Base-by-base conservation (phyloP, 2,329 filamentous ascomycete genomes). In the Verticillium nubilum region DNA sequence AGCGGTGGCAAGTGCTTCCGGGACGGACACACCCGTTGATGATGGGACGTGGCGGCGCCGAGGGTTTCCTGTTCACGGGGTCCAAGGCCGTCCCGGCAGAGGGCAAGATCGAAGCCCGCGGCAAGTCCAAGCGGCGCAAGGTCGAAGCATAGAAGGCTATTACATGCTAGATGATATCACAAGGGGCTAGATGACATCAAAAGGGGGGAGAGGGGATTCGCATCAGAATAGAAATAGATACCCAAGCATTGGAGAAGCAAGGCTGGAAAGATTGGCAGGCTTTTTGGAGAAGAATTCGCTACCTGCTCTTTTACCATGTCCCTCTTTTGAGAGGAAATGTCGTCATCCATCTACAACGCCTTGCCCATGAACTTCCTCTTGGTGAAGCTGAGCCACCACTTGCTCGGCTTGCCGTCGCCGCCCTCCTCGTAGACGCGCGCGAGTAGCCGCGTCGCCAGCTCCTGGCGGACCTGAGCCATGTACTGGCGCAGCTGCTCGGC, bases 281-380 rank as follows among this genome's bases (percentile, higher is more conserved):
- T 23, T 47, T 47, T 47, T 47, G 42, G 42, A 23, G 42, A 47
- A 47, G 19, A 23, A 23, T 23, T 47, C 42, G 42, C 42, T 47
- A 25, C 42, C 42, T 23, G 23, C 42, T 47, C 19, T 47, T 19
- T 47, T 23, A 3, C 42, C 7, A n/a, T 23, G 31, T 23, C 42
- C 12, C 42, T 25, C n/a, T 5, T 53, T n/a, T 12, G 12, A 12
- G 52, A 5, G 52, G 10, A 6, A 52, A 52, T 52, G 47, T 13
- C 54, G 54, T 26, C 12, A 31, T 50, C 10, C 33, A 10, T 35
- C 74, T 81, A 93, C 77, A 95, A 79, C 66, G 86, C 85, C 86
- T 98, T 98, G 74, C 93, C 93, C 95, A 99, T 98, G 73, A 99
- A 99, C 86, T 97, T 97, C 78, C 95, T 88, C 87, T 98, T 98